Evolutionary conservation across 2,329 filamentous ascomycete genomes (phyloP).

Genomic region (Diaporthe vaccinii): DNA sequence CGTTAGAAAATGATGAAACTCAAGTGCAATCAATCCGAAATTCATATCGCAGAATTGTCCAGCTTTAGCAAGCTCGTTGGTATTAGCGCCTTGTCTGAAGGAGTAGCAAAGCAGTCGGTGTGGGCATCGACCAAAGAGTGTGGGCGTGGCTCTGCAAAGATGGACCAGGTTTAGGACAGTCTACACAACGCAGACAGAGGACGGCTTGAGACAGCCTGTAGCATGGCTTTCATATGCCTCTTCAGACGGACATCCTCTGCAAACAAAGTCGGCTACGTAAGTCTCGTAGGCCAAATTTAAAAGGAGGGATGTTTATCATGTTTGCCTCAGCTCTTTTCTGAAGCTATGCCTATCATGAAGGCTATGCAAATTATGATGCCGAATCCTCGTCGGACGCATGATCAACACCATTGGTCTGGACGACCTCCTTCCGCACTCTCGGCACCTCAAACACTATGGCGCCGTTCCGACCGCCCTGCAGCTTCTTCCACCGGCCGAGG

Average conservation of each 20-base stretch:
- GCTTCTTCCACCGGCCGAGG: slow-evolving; percentile 83
- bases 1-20: neutral
- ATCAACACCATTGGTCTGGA: slow-evolving; percentile 50
- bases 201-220: neutral
- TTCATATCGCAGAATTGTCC: neutral
- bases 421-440: slow-evolving; percentile 51
- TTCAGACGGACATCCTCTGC: neutral
- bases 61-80: neutral
- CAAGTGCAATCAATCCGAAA: neutral
- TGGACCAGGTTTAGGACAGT: neutral
- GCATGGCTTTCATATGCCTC: neutral
- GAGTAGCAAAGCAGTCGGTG: neutral
- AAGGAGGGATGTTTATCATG: slow-evolving; percentile 19
- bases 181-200: neutral
- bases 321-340: neutral
- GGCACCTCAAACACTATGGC: slow-evolving; percentile 90
- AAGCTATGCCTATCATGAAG: slow-evolving; percentile 7
- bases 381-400: slow-evolving; percentile 42
- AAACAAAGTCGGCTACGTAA: neutral
- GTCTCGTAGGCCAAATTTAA: neutral
- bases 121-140: no score
- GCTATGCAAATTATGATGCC: slow-evolving; percentile 35
- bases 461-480: slow-evolving; percentile 78
- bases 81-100: neutral
- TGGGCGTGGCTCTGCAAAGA: neutral